Base-by-base conservation (phyloP, 2,329 filamentous ascomycete genomes). In the Cyphellophora attinorum region DNA sequence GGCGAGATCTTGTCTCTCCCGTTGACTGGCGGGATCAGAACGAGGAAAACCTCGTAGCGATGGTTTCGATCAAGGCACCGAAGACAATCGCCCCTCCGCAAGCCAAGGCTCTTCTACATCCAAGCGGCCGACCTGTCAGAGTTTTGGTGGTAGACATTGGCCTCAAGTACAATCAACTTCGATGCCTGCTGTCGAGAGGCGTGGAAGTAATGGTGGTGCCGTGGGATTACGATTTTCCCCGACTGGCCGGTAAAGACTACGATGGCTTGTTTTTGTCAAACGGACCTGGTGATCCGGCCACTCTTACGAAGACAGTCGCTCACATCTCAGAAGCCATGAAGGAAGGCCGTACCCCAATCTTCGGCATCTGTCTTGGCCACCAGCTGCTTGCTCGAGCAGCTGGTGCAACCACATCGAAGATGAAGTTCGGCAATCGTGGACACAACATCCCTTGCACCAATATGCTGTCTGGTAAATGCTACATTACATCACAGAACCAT, bases 371-470 rank as follows among this genome's bases (percentile, higher is more conserved):
- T 67, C 65, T 96, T 50, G 89, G 89, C 38, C 89, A 96, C 59
- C 89, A 96, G 64, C 72, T 96, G 48, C 76, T 96, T 34, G 86
- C 89, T 35, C 76, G 86, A 50, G 86, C 89, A 38, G 78, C 86
- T 19, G 89, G 89, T 36, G 89, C 88, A 30, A 70, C 70, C 30
- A 96, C 91, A 1, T 62, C 73, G 53, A 98, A 98, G 72, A 93
- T 98, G 85, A 96, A 96, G 72, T 98, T 95, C 54, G 91, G 91
- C 66, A 98, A 98, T 67, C 85, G 91, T 53, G 91, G 89, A 28
- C 85, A 93, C 70, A 98, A 98, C 65, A 96, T 98, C 53, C 91
- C 91, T 29, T 95, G 88, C 70, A 96, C 89, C 8, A 95, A 83
- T 64, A 74, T 94, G 73, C 70, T 96, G 47, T 93, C 89, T 29